Conservation (phyloP, 2,329 filamentous ascomycete genomes). For the Pyrenophora seminiperda region DNA sequence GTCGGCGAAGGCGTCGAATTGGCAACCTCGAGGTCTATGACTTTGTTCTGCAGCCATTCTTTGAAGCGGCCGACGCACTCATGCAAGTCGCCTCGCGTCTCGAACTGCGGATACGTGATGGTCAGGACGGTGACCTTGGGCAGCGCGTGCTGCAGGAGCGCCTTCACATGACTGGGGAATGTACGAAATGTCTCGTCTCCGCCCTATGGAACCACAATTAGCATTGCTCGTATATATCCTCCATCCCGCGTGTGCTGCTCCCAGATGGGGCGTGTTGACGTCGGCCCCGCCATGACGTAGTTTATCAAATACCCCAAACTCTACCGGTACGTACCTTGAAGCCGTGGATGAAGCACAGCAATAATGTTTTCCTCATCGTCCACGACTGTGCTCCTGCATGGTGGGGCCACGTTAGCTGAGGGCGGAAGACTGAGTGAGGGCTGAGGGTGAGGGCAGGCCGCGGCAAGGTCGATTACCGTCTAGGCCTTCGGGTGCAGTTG, state of each 20-base stretch:
- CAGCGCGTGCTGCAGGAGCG: constrained; percentile 66
- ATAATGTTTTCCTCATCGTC: constrained; percentile 75
- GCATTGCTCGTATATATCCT: constrained; percentile 3
- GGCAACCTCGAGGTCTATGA: constrained; percentile 91
- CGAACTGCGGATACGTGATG: constrained; percentile 78
- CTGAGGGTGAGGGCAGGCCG: background rate
- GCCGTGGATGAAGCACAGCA: constrained; percentile 85
- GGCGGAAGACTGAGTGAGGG: constrained; percentile 7
- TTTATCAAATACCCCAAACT: too few relatives aligned
- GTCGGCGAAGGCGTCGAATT: constrained; percentile 81
- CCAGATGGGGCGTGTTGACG: background rate
- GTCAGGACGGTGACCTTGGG: constrained; percentile 71
- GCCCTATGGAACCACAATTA: constrained; percentile 57
- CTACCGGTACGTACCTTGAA: constrained; percentile 68
- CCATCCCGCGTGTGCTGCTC: background rate
- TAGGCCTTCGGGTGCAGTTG: constrained; percentile 20
- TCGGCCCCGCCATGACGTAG: constrained; percentile 8
- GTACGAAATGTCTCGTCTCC: constrained; percentile 77
- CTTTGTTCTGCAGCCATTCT: constrained; percentile 85
- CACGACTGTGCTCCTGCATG: constrained; percentile 44
- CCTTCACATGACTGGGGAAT: constrained; percentile 74
- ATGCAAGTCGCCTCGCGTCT: constrained; percentile 77
- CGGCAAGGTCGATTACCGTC: constrained; percentile 29
- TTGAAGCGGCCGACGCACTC: constrained; percentile 74
- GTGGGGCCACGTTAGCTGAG: constrained; percentile 16